Evolutionary conservation across 768 basidiomycete species (phyloP).

Genomic region (Neoboletus subvelutipes): DNA sequence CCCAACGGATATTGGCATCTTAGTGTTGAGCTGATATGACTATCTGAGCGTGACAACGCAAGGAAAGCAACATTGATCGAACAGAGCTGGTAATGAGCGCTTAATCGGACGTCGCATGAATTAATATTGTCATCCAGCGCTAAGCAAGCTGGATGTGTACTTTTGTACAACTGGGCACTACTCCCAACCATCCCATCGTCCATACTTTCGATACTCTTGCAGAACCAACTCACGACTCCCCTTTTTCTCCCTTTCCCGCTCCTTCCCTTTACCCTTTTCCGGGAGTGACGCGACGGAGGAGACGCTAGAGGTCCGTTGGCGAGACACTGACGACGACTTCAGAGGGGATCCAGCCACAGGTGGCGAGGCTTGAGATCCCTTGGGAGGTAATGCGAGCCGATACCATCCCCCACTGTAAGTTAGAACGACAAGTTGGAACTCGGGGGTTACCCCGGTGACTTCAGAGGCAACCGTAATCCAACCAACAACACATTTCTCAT

Average conservation of each 20-base stretch:
- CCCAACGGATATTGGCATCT: slow-evolving; percentile 31
- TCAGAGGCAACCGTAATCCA: slow-evolving; percentile 64
- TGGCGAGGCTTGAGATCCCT: slow-evolving; percentile 20
- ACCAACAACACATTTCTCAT: slow-evolving; percentile 84
- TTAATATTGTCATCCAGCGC: neutral
- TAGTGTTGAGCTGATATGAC: neutral
- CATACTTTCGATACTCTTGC: slow-evolving; percentile 78
- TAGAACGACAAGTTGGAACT: slow-evolving; percentile 80
- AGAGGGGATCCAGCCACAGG: slow-evolving; percentile 43
- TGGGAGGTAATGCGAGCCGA: slow-evolving; percentile 62
- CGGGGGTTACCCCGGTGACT: slow-evolving; percentile 33
- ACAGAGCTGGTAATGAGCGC: neutral
- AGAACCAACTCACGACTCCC: slow-evolving; percentile 66
- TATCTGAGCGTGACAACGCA: neutral
- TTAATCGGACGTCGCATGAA: neutral
- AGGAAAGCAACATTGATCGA: neutral
- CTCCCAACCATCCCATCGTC: slow-evolving; percentile 89
- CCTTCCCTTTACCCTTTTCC: slow-evolving; percentile 56
- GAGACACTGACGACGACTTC: slow-evolving; percentile 37
- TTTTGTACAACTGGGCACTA: slow-evolving; percentile 23
- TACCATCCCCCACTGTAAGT: slow-evolving; percentile 95
- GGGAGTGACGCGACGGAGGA: slow-evolving; percentile 49
- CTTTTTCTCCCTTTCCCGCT: slow-evolving; percentile 53
- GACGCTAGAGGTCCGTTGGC: slow-evolving; percentile 53
- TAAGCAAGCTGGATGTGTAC: neutral